Evolutionary conservation across 768 basidiomycete genomes (phyloP), one percentile per base, ranked within the genome.

Genomic region (Saitozyma podzolica): DNA sequence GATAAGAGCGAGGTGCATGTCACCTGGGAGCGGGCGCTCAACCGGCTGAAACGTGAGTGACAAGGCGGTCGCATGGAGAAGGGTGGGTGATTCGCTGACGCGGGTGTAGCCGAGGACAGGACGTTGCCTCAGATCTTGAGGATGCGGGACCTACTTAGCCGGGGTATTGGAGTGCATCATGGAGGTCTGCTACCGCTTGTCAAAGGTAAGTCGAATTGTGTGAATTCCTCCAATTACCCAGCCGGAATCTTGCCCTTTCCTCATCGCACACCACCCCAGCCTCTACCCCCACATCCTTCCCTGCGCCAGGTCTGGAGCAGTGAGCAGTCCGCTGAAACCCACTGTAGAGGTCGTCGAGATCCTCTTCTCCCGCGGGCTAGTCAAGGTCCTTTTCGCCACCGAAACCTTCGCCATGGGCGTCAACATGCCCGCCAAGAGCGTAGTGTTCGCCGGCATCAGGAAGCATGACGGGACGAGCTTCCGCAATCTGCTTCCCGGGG

Each of bases 401-500:
- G 96, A 99, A 81, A 99, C 96, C 0, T 99, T 99, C 78, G 95
- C 95, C 0, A 98, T 99, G 95, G 96, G 96, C 54, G 96, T 99
- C 58, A 99, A 99, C 80, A 99, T 99, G 96, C 96, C 96, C 17
- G 92, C 96, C 2, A 89, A 87, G 83, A 93, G 89, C 71, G 96
- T 99, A 4, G 96, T 97, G 8, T 99, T 97, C 80, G 94, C 96
- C 4, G 87, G 86, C 50, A 94, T 90, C 56, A 85, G 92, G 50
- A 99, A 99, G 76, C 95, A 98, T 74, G 96, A 99, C 68, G 96
- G 96, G 6, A 86, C 87, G 39, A 88, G 81, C 68, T 99, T 99
- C 83, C 86, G 96, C 54, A 75, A 76, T 41, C 62, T 75, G 1
- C 54, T 75, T 11, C 76, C 78, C n/a, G 68, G 76, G 10, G 92